Evolutionary conservation across 768 basidiomycete genomes (phyloP).

Genomic region (Wakefieldia striispora): DNA sequence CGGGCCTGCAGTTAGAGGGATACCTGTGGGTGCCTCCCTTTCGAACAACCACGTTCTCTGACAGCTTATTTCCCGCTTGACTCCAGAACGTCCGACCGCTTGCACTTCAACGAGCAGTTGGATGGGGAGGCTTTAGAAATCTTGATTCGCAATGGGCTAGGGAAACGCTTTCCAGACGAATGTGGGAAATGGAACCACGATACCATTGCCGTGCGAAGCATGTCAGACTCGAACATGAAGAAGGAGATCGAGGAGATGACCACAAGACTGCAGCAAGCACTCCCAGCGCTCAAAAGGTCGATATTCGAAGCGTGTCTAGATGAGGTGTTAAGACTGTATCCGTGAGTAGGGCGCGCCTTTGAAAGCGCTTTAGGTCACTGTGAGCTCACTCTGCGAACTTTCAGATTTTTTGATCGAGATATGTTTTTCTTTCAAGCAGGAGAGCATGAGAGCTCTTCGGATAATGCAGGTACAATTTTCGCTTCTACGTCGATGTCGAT

Average conservation of each 20-base stretch:
- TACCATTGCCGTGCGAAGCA: not conserved
- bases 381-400: not conserved
- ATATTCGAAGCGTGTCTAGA: conserved; percentile 28
- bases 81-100: conserved; percentile 20
- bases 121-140: conserved; percentile 25
- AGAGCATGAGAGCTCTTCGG: not conserved
- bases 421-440: conserved; percentile 4
- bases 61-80: not conserved
- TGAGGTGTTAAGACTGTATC: conserved; percentile 19
- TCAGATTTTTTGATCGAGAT: conserved; percentile 17
- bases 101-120: conserved; percentile 25
- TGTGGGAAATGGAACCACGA: conserved; percentile 26
- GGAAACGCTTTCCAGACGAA: conserved; percentile 20
- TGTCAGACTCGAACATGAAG: rapidly evolving
- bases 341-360: conserved; percentile 11
- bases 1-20: conserved; percentile 11
- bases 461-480: conserved; percentile 6
- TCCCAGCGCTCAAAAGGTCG: conserved; percentile 9
- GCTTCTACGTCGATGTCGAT: not conserved
- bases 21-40: conserved; percentile 17
- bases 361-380: not conserved
- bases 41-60: not conserved
- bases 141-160: conserved; percentile 29
- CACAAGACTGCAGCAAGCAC: conserved; percentile 3
- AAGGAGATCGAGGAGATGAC: not conserved